Evolutionary conservation across 2,329 filamentous ascomycete genomes (phyloP).

Genomic region (Gnomoniopsis sp.): DNA sequence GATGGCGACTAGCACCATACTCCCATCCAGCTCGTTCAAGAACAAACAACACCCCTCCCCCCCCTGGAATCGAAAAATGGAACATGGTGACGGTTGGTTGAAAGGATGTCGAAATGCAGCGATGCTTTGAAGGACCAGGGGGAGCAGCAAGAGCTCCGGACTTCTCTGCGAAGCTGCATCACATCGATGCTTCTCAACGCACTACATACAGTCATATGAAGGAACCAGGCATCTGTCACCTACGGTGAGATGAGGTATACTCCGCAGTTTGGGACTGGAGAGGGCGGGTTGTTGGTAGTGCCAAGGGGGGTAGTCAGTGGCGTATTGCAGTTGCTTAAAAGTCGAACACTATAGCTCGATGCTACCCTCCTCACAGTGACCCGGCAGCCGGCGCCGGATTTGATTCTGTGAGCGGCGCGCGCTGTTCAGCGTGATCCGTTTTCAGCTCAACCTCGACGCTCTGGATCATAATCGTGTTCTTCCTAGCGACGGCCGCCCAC

Average conservation of each 20-base stretch:
- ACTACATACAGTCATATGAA: no score
- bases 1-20: background rate
- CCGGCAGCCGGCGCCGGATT: no score
- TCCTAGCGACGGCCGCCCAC: slow-evolving; percentile 47
- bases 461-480: slow-evolving; percentile 45
- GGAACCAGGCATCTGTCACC: no score
- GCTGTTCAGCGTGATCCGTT: slow-evolving; percentile 14
- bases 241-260: no score
- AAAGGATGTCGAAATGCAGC: background rate
- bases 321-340: background rate
- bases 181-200: no score
- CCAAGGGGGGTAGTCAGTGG: background rate
- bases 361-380: background rate
- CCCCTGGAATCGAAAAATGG: no score
- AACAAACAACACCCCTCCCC: background rate
- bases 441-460: slow-evolving; percentile 12
- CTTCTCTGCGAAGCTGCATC: no score
- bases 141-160: no score
- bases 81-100: background rate
- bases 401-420: slow-evolving; percentile 13
- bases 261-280: no score
- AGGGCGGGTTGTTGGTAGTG: background rate
- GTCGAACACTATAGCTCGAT: background rate
- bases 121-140: no score
- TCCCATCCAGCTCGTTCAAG: no score